phyloP scores from a whole-genome alignment of 2,329 filamentous ascomycete genomes.

The Neophaeococcomyces mojaviensis region DNA sequence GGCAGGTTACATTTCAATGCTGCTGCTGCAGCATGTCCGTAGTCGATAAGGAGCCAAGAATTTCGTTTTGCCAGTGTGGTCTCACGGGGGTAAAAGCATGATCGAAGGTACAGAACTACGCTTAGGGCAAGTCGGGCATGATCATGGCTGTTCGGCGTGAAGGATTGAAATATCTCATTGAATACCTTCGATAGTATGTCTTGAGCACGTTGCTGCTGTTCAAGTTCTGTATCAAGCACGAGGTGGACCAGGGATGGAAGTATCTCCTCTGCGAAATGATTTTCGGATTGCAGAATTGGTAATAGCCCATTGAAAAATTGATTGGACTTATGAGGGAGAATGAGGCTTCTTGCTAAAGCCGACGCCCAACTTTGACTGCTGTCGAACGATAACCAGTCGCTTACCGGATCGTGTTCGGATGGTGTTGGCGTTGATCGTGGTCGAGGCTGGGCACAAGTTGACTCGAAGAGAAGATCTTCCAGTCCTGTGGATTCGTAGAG shows the following conservation, averaged over 20 bases:
- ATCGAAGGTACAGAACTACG: slow-evolving; percentile 78
- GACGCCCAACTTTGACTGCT: slow-evolving; percentile 49
- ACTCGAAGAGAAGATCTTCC: slow-evolving; percentile 3
- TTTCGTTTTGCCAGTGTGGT: slow-evolving; percentile 68
- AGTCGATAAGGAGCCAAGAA: slow-evolving; percentile 81
- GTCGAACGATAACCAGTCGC: not conserved
- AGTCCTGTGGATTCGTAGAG: slow-evolving; percentile 25
- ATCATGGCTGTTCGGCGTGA: slow-evolving; percentile 39
- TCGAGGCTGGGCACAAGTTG: not conserved
- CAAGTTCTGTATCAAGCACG: slow-evolving; percentile 57
- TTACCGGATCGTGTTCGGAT: not conserved
- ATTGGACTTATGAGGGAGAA: slow-evolving; percentile 52
- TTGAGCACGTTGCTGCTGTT: slow-evolving; percentile 58
- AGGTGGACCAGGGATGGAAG: slow-evolving; percentile 84
- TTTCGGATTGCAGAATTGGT: slow-evolving; percentile 57
- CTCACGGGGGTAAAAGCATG: slow-evolving; percentile 68
- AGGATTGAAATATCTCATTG: slow-evolving; percentile 30
- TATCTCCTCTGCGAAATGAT: slow-evolving; percentile 62
- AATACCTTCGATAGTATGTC: slow-evolving; percentile 59
- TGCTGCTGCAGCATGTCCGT: slow-evolving; percentile 59
- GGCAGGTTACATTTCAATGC: slow-evolving; percentile 71
- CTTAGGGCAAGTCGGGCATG: slow-evolving; percentile 69
- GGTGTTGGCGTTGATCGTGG: too few relatives aligned
- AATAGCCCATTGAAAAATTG: slow-evolving; percentile 63
- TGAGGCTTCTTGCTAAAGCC: slow-evolving; percentile 55